Percentiles rank a stretch among this genome's conserved stretches.
Evolutionary conservation across 352 stramenopile genomes (phyloP).

Genomic region (Saprolegnia parasitica): DNA sequence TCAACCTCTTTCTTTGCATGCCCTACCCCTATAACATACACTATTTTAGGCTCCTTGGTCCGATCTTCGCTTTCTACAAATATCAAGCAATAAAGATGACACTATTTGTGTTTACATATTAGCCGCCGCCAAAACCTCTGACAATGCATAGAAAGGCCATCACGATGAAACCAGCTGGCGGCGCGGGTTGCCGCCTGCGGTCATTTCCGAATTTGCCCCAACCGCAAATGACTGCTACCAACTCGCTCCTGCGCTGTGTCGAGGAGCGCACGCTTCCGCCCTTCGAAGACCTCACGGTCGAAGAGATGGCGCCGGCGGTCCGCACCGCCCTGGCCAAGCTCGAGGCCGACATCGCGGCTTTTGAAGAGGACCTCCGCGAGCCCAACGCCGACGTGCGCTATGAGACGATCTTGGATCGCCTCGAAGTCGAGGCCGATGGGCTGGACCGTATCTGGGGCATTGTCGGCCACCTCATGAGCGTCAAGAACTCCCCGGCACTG

Average conservation of each 20-base stretch:
- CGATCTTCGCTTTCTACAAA: no score
- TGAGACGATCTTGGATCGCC: constrained; percentile 83
- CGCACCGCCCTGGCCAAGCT: constrained; percentile 46
- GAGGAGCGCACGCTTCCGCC: constrained; percentile 57
- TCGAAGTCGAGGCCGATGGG: constrained; percentile 90
- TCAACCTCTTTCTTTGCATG: no score
- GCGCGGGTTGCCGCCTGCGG: no score
- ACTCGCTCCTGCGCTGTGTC: constrained; percentile 58
- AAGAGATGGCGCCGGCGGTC: constrained; percentile 59
- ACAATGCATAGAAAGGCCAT: no score
- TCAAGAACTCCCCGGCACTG: constrained; percentile 96
- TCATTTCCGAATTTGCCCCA: no score
- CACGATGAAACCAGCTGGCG: no score
- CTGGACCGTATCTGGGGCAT: constrained; percentile 94
- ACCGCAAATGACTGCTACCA: constrained; percentile 23
- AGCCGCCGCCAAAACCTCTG: no score
- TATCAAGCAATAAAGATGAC: no score
- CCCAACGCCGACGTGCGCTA: constrained; percentile 51
- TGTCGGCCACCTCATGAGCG: constrained; percentile 95
- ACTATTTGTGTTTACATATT: no score
- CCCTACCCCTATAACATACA: no score
- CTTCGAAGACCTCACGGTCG: constrained; percentile 63
- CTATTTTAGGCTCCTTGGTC: no score
- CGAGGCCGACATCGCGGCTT: constrained; percentile 42
- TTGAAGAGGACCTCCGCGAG: constrained; percentile 41